Conservation (phyloP, 2,329 filamentous ascomycete genomes). For the Talaromyces sp. region DNA sequence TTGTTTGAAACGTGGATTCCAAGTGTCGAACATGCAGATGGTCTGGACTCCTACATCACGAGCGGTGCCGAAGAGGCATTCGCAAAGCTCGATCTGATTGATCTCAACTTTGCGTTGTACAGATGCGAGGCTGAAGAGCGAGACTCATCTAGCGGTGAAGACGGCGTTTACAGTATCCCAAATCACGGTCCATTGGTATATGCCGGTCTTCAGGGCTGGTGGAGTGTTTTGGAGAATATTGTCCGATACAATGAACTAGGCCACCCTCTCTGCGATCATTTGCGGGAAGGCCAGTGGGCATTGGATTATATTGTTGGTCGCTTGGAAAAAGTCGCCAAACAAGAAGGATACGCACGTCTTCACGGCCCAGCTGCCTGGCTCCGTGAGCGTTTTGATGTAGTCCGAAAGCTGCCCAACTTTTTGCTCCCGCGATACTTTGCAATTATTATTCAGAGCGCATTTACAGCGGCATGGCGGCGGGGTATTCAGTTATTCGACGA, state of each 20-base stretch:
- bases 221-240: conserved; percentile 81
- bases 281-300: conserved; percentile 87
- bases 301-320: conserved; percentile 80
- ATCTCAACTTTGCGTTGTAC: conserved; percentile 89
- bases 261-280: conserved; percentile 87
- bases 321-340: conserved; percentile 65
- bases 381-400: conserved; percentile 75
- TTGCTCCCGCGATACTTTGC: conserved; percentile 90
- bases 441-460: conserved; percentile 79
- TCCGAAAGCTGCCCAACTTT: conserved; percentile 80
- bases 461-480: conserved; percentile 74
- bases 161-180: conserved; percentile 87
- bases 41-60: conserved; percentile 81
- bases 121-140: conserved; percentile 84
- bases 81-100: conserved; percentile 65
- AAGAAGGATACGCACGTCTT: conserved; percentile 58
- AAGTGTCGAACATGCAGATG: conserved; percentile 73
- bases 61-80: conserved; percentile 77
- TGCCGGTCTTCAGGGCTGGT: conserved; percentile 97
- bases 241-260: conserved; percentile 86
- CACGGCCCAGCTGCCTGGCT: conserved; percentile 70
- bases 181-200: conserved; percentile 82
- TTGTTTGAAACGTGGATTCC: conserved; percentile 96
- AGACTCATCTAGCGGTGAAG: conserved; percentile 69
- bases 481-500: conserved; percentile 73